Base-by-base conservation (phyloP, 1,284 basidiomycete species). In the Cutaneotrichosporon arboriforme region DNA sequence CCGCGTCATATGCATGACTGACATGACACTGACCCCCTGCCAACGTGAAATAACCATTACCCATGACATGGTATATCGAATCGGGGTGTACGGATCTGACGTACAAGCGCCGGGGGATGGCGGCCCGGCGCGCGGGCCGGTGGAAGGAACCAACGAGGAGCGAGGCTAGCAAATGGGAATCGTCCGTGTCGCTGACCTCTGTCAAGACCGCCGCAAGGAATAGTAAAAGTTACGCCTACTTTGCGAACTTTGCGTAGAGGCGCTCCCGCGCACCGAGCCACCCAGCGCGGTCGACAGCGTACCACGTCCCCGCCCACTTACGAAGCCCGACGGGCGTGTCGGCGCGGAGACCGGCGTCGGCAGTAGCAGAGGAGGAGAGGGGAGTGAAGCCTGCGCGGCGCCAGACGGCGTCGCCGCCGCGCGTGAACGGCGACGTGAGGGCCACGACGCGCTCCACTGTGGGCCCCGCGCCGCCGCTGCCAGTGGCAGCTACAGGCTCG, bases 371-470 rank as follows among this genome's bases (percentile, higher is more conserved):
- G 9, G 4, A 1, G 17, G 23, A 18, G 10, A 56, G 39, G 3
- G 34, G 31, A 18, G 31, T 60, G 61, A 88, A 89, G 15, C 83
- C 83, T 21, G 75, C 67, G 44, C 77, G 74, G 43, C 65, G 72
- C 52, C 85, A 69, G 22, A 79, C 70, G 4, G 72, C 55, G 18
- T 77, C 71, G 1, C 52, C 54, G 22, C 54, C 60, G 8, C 49
- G 45, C n/a, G 79, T 70, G 58, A 86, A 85, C 1, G 73, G 69
- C 31, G 78, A 69, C 13, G 87, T 75, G 3, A 81, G 76, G 1
- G 81, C 81, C 21, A 81, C 79, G 0, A 72, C 61, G 1, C 77
- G 76, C 52, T 20, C 18, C 3, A 53, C 34, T 22, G 45, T 33
- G 5, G 44, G 26, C 37, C 53, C 21, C 18, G 14, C 15, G n/a